Conservation (phyloP, 805 yeast species). For the Ogataea pini region DNA sequence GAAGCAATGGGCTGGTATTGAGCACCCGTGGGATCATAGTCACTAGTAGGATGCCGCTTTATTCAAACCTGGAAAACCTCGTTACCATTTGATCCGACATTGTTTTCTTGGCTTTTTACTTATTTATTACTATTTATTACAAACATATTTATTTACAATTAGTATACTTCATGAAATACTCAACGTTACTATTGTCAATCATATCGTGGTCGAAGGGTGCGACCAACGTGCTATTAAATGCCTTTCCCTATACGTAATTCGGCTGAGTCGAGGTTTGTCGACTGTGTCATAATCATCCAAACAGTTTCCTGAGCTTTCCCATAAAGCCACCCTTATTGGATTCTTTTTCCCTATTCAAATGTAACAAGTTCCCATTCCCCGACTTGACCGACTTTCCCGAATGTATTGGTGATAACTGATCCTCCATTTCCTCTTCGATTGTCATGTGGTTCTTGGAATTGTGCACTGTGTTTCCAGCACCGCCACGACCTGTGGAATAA, state of each 20-base stretch:
- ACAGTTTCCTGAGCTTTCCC: slow-evolving; percentile 23
- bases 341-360: neutral
- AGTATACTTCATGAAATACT: neutral
- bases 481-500: slow-evolving; percentile 58
- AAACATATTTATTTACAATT: neutral
- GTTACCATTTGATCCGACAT: too few relatives aligned
- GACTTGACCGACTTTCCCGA: slow-evolving; percentile 16
- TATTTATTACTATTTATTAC: slow-evolving; percentile 6
- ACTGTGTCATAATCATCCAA: slow-evolving; percentile 8
- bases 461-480: slow-evolving; percentile 53
- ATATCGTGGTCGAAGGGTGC: slow-evolving; percentile 1
- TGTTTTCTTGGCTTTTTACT: neutral
- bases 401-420: slow-evolving; percentile 40
- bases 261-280: neutral
- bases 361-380: neutral
- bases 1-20: slow-evolving; percentile 55
- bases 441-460: slow-evolving; percentile 40
- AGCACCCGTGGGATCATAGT: slow-evolving; percentile 45
- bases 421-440: slow-evolving; percentile 43
- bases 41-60: neutral
- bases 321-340: slow-evolving; percentile 13
- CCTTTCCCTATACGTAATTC: neutral
- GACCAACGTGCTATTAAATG: neutral
- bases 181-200: neutral
- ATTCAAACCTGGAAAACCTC: neutral